Percentiles rank a stretch among this genome's conserved stretches.
These are phyloP conservation scores for Immersiella caudata DNA, from an alignment of 495 filamentous ascomycete genomes.

Conservation along the genomic window DNA sequence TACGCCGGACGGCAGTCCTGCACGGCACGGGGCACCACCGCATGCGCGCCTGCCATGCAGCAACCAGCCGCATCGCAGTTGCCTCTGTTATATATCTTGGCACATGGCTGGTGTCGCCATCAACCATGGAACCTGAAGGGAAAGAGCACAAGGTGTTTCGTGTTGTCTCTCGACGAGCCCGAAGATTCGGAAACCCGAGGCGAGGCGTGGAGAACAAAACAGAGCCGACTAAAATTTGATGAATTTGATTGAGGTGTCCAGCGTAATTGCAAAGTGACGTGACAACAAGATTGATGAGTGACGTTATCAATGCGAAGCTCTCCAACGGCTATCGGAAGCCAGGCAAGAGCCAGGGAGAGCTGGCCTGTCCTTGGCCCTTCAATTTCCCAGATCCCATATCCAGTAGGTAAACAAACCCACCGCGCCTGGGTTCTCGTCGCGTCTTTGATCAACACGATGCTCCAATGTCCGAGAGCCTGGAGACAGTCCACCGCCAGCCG, in stretches of 20 bases:
- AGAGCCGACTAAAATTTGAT: not conserved
- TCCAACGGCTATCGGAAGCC: not conserved
- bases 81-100: not conserved
- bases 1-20: not conserved
- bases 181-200: not conserved
- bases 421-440: conserved; percentile 8
- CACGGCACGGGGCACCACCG: not conserved
- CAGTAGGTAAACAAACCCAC: conserved; percentile 4
- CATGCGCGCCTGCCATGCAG: not conserved
- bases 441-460: conserved; percentile 8
- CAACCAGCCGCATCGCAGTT: not conserved
- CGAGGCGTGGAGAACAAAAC: not conserved
- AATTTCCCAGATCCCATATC: not conserved
- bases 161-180: not conserved
- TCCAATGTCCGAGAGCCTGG: conserved; percentile 9
- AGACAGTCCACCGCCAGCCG: conserved; percentile 8
- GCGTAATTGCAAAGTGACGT: not conserved
- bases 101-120: conserved; percentile 1
- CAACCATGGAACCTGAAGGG: not conserved
- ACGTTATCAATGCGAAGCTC: conserved; percentile 9
- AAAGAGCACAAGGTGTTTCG: not conserved
- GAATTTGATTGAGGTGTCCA: too few species aligned
- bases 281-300: conserved; percentile 4
- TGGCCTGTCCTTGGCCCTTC: conserved; percentile 4
- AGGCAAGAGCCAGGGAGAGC: not conserved